phyloP scores from a whole-genome alignment of 2,329 filamentous ascomycete genomes.

The Pseudogymnoascus sp. region DNA sequence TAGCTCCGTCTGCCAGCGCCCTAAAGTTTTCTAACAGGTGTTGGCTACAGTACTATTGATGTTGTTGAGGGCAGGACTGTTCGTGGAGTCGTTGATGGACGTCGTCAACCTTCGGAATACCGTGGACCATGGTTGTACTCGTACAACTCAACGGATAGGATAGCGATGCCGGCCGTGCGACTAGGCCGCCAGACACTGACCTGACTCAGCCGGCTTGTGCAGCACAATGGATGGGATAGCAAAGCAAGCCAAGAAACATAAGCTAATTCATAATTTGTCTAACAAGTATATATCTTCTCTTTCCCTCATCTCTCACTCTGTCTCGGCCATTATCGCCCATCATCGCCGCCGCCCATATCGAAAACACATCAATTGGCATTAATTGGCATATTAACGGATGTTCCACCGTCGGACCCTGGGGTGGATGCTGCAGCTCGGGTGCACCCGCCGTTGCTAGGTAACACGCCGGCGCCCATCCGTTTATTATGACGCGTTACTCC shows the following conservation, averaged over 20 bases:
- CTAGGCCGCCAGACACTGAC: neutral
- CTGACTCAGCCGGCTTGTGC: neutral
- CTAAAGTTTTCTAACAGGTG: neutral
- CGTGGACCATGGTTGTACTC: neutral
- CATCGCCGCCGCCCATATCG: neutral
- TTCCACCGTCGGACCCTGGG: neutral
- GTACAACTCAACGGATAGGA: neutral
- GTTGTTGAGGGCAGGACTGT: neutral
- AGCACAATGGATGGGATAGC: neutral
- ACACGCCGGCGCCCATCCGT: neutral
- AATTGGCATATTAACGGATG: neutral
- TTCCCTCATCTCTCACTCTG: neutral
- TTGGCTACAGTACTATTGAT: neutral
- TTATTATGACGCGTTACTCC: neutral
- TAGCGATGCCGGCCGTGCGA: neutral
- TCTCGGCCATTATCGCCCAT: neutral
- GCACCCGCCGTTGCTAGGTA: slow-evolving; percentile 1
- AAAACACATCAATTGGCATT: neutral
- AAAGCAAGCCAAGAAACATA: neutral
- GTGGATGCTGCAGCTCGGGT: neutral
- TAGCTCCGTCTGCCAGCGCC: neutral
- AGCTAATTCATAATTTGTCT: neutral
- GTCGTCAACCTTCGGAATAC: neutral
- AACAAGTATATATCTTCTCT: neutral
- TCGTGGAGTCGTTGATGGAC: neutral